A percentile compares a stretch with the other conserved stretches of the same genome.
These are phyloP conservation scores for Fusarium hainanense DNA, from an alignment of 2,329 filamentous ascomycete species.

Conservation along the genomic window DNA sequence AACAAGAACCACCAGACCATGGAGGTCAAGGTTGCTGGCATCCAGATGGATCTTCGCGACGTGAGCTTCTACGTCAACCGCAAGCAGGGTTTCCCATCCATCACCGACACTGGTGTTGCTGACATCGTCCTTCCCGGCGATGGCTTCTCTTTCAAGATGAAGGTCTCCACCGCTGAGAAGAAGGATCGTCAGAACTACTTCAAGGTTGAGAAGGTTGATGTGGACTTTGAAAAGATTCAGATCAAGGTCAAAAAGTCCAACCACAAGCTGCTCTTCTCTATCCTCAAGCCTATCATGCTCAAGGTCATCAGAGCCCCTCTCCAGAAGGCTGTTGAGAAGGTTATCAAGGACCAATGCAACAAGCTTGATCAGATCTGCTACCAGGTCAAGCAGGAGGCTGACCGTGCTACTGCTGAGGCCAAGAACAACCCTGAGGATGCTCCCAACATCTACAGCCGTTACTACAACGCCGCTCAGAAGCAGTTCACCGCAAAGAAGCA, in stretches of 20 bases:
- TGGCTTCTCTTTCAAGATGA: conserved; percentile 92
- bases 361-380: conserved; percentile 79
- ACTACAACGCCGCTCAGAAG: conserved; percentile 79
- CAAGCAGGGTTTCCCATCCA: conserved; percentile 90
- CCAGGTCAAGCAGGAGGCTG: conserved; percentile 84
- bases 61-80: conserved; percentile 95
- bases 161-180: conserved; percentile 82
- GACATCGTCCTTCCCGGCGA: conserved; percentile 89
- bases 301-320: conserved; percentile 85
- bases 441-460: conserved; percentile 88
- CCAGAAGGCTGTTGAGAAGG: conserved; percentile 88
- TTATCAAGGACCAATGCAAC: conserved; percentile 84
- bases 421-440: conserved; percentile 73
- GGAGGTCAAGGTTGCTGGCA: conserved; percentile 85
- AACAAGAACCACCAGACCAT: conserved; percentile 85
- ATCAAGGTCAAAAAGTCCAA: conserved; percentile 95
- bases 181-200: conserved; percentile 85
- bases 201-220: conserved; percentile 90
- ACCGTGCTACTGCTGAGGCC: conserved; percentile 72
- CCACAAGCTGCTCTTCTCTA: conserved; percentile 87
- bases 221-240: conserved; percentile 82
- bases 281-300: conserved; percentile 89
- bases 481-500: conserved; percentile 79
- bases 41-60: conserved; percentile 92
- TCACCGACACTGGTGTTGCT: conserved; percentile 88